Evolutionary conservation across 345 rosid species (phyloP).

Genomic region (Eucalyptus paniculata): DNA sequence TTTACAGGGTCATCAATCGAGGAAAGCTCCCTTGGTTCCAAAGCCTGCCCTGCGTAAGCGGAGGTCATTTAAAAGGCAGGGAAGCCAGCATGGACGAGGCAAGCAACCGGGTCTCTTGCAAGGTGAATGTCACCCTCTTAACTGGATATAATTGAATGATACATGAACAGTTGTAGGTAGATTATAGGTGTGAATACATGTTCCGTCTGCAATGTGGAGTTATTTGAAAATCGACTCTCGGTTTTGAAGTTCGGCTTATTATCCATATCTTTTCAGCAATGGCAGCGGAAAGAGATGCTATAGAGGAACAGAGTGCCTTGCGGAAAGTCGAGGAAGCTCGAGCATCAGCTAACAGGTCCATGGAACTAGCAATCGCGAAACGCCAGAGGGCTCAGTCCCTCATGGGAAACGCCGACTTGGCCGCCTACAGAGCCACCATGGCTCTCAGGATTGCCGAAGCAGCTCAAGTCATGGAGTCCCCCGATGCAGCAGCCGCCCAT

Average conservation of each 20-base stretch:
- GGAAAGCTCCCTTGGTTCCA: slow-evolving; percentile 44
- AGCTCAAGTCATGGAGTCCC: slow-evolving; percentile 18
- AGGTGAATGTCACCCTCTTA: slow-evolving; percentile 17
- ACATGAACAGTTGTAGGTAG: neutral
- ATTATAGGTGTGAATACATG: neutral
- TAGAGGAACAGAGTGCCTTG: slow-evolving; percentile 30
- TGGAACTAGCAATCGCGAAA: slow-evolving; percentile 38
- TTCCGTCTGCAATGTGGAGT: neutral
- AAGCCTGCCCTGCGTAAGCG: slow-evolving; percentile 60
- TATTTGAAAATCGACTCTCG: neutral
- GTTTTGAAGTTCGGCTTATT: neutral
- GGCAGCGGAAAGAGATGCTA: slow-evolving; percentile 30
- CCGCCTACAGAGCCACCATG: slow-evolving; percentile 60
- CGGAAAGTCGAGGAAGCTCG: slow-evolving; percentile 41
- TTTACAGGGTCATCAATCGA: slow-evolving; percentile 45
- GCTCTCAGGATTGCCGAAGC: slow-evolving; percentile 65
- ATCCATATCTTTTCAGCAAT: slow-evolving; percentile 8
- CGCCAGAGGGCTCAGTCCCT: slow-evolving; percentile 63
- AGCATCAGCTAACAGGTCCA: slow-evolving; percentile 13
- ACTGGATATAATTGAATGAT: neutral
- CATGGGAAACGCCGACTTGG: slow-evolving; percentile 74
- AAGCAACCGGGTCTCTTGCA: slow-evolving; percentile 41
- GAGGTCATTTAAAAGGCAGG: slow-evolving; percentile 72
- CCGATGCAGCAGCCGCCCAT: slow-evolving; percentile 7
- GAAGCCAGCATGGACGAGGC: slow-evolving; percentile 60